phyloP scores from a whole-genome alignment of 768 basidiomycete species.

The Mrakia hoshinonis region DNA sequence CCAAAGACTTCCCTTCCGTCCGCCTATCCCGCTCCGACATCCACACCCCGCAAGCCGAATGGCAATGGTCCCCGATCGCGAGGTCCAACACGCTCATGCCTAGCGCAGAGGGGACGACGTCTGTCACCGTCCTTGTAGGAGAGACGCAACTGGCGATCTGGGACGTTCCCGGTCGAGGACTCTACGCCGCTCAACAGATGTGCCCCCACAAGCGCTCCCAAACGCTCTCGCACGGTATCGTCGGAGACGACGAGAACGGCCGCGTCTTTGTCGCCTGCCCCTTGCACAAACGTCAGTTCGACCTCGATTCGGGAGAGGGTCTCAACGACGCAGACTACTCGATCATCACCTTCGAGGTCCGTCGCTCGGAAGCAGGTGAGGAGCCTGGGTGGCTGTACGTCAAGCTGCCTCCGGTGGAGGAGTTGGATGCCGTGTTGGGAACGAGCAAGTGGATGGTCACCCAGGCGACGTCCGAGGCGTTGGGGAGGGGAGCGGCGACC shows the following conservation, averaged over 20 bases:
- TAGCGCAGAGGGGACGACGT: slow-evolving; percentile 48
- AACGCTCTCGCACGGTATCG: slow-evolving; percentile 57
- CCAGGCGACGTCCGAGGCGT: slow-evolving; percentile 34
- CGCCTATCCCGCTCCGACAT: slow-evolving; percentile 36
- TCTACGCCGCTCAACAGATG: slow-evolving; percentile 64
- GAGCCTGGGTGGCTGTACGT: slow-evolving; percentile 46
- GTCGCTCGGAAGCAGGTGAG: too few relatives aligned
- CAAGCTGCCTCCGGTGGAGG: slow-evolving; percentile 49
- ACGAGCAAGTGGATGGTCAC: slow-evolving; percentile 58
- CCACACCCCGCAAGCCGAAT: slow-evolving; percentile 47
- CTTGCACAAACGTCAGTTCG: slow-evolving; percentile 60
- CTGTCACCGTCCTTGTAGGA: slow-evolving; percentile 11
- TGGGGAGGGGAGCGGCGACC: slow-evolving; percentile 34
- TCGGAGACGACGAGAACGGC: slow-evolving; percentile 56
- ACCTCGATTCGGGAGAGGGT: slow-evolving; percentile 52
- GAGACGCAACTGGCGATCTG: slow-evolving; percentile 60
- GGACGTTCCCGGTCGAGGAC: slow-evolving; percentile 52
- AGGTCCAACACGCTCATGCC: slow-evolving; percentile 48
- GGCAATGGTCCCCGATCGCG: slow-evolving; percentile 54
- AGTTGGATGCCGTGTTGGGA: slow-evolving; percentile 56
- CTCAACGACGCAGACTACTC: slow-evolving; percentile 54
- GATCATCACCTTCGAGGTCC: slow-evolving; percentile 47
- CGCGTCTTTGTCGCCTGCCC: slow-evolving; percentile 48
- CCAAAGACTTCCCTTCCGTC: slow-evolving; percentile 48
- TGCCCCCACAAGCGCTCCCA: slow-evolving; percentile 48